Percentiles rank a stretch among this genome's conserved stretches.
These are phyloP conservation scores for Macadamia tetraphylla DNA, from an alignment of 164 flowering plant genomes.

Conservation along the genomic window DNA sequence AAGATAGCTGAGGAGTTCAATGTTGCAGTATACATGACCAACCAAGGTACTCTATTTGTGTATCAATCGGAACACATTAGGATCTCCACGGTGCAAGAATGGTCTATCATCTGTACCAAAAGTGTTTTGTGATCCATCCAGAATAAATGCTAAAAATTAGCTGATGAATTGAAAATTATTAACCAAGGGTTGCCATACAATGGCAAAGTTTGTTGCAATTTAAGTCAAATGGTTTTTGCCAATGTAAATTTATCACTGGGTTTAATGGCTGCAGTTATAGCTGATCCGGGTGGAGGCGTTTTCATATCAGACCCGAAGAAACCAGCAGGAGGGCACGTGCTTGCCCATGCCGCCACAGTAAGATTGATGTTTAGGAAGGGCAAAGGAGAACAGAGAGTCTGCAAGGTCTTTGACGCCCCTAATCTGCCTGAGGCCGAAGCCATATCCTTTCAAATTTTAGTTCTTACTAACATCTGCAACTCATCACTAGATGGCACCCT, in stretches of 20 bases:
- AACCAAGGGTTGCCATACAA: too few species aligned
- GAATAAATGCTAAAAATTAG: too few species aligned
- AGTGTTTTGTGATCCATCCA: too few species aligned
- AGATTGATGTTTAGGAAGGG: constrained; percentile 97
- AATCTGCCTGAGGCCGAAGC: constrained; percentile 98
- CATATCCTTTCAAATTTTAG: constrained; percentile 51
- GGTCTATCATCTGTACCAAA: too few species aligned
- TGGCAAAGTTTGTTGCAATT: too few species aligned
- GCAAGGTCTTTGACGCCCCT: constrained; percentile 98
- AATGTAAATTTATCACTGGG: too few species aligned
- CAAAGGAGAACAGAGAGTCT: constrained; percentile 95
- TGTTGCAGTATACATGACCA: constrained; percentile 96
- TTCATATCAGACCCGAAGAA: constrained; percentile 96
- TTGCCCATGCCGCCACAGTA: constrained; percentile 93
- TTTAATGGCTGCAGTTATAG: too few species aligned
- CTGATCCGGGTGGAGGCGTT: constrained; percentile 59
- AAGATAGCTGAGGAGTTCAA: constrained; percentile 97
- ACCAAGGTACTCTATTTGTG: constrained; percentile 59
- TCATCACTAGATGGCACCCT: background rate
- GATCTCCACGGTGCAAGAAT: too few species aligned
- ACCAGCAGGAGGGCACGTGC: constrained; percentile 99
- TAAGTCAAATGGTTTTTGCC: too few species aligned
- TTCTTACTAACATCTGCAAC: background rate
- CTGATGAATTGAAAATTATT: too few species aligned
- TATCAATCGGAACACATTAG: too few species aligned